Percentiles rank a stretch among this genome's conserved stretches.
These are phyloP conservation scores for Backusella tarrabulga DNA, from an alignment of 192 early-diverging fungal genomes.

Conservation along the genomic window DNA sequence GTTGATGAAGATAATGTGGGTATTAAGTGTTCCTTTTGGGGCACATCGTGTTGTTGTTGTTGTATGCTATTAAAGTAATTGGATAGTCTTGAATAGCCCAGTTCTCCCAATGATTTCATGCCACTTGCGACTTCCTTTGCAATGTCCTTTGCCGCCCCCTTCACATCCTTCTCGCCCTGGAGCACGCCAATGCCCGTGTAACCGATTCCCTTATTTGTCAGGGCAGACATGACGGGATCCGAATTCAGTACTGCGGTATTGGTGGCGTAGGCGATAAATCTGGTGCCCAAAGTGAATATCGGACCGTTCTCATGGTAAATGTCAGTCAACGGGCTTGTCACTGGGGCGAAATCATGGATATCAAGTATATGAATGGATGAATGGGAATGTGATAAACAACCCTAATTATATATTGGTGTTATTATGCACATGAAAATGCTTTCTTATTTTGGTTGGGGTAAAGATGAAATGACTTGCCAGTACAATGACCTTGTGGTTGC, in stretches of 20 bases:
- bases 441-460: not conserved
- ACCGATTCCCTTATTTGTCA: conserved; percentile 9
- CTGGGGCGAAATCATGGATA: conserved; percentile 37
- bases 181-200: conserved; percentile 21
- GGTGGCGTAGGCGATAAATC: conserved; percentile 71
- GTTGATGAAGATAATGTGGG: not conserved
- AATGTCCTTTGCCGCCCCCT: conserved; percentile 67
- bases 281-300: conserved; percentile 60
- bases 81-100: conserved; percentile 63
- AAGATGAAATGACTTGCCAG: conserved; percentile 47
- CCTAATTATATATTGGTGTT: not conserved
- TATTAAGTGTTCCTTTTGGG: not conserved
- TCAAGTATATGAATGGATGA: conserved; percentile 50
- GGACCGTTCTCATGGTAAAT: conserved; percentile 37
- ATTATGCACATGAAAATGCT: not conserved
- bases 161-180: conserved; percentile 39
- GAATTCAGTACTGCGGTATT: conserved; percentile 37
- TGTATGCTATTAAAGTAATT: conserved; percentile 49
- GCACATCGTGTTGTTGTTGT: not conserved
- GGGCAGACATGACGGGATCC: conserved; percentile 1
- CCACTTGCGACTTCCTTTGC: conserved; percentile 80
- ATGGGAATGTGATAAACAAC: not conserved
- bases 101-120: conserved; percentile 64
- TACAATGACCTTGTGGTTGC: conserved; percentile 54
- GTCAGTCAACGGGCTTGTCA: conserved; percentile 46